phyloP scores from a whole-genome alignment of 768 basidiomycete genomes.

The Trametes villosa region DNA sequence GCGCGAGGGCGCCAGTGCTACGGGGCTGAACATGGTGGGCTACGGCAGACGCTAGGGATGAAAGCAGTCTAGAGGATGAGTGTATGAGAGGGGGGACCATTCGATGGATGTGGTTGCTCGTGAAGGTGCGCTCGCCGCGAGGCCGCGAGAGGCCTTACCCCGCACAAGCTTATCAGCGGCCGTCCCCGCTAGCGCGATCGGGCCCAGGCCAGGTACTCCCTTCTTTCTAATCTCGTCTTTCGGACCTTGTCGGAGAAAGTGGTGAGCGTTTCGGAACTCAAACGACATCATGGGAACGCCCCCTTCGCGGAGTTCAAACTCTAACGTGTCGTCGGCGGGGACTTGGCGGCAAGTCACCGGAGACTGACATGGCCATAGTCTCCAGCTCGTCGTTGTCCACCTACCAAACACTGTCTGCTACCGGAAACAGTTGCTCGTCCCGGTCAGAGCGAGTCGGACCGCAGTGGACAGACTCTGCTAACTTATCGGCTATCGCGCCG shows the following conservation, averaged over 20 bases:
- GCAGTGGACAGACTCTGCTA: too few relatives aligned
- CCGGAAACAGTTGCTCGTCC: too few relatives aligned
- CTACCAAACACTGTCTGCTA: too few relatives aligned
- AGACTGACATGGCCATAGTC: neutral
- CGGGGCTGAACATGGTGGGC: constrained; percentile 31
- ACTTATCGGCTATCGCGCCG: too few relatives aligned
- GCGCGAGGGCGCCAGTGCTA: constrained; percentile 28
- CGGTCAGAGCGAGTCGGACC: too few relatives aligned
- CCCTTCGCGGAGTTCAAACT: constrained; percentile 8
- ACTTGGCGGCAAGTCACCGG: too few relatives aligned
- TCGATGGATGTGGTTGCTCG: constrained; percentile 27
- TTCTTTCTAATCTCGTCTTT: constrained; percentile 1
- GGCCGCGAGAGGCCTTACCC: constrained; percentile 18
- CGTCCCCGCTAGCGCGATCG: neutral
- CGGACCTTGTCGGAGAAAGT: constrained; percentile 4
- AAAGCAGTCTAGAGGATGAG: constrained; percentile 31
- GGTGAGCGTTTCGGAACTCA: constrained; percentile 1
- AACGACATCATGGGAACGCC: neutral
- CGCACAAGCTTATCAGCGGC: constrained; percentile 25
- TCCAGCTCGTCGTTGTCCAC: neutral
- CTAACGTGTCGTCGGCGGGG: too few relatives aligned
- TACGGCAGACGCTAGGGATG: constrained; percentile 31
- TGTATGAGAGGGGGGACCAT: constrained; percentile 33
- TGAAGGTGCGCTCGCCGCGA: constrained; percentile 13
- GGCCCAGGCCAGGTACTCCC: constrained; percentile 3